phyloP scores from a whole-genome alignment of 2,329 filamentous ascomycete genomes.

The Neocatenulostroma microsporum region DNA sequence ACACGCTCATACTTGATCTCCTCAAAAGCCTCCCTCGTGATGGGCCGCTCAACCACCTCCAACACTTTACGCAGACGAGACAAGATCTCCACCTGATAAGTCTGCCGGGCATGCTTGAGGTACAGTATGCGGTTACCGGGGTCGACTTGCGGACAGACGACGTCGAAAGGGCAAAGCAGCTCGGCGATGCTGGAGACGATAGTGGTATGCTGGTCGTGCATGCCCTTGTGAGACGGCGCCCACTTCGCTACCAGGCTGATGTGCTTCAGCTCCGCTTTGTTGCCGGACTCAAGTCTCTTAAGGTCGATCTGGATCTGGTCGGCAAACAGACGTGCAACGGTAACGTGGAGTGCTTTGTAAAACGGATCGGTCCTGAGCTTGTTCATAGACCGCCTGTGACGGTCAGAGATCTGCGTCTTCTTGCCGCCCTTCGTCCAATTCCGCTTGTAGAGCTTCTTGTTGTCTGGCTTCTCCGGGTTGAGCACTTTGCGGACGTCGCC shows the following conservation, averaged over 20 bases:
- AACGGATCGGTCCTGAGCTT: slow-evolving; percentile 39
- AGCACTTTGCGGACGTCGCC: slow-evolving; percentile 30
- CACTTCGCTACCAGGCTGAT: slow-evolving; percentile 55
- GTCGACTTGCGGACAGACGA: slow-evolving; percentile 29
- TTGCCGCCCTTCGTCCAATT: slow-evolving; percentile 20
- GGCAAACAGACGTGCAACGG: slow-evolving; percentile 50
- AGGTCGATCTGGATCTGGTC: slow-evolving; percentile 47
- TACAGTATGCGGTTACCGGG: slow-evolving; percentile 39
- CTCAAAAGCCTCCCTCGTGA: slow-evolving; percentile 40
- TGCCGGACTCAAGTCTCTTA: slow-evolving; percentile 32
- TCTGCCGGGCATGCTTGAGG: slow-evolving; percentile 47
- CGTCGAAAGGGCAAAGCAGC: slow-evolving; percentile 39
- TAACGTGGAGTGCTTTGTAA: slow-evolving; percentile 47
- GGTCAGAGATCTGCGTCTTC: slow-evolving; percentile 29
- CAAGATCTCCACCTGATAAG: slow-evolving; percentile 43
- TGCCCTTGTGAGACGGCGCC: slow-evolving; percentile 49
- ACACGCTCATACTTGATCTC: slow-evolving; percentile 52
- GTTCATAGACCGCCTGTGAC: slow-evolving; percentile 37
- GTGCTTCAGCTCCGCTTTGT: slow-evolving; percentile 34
- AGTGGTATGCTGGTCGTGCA: slow-evolving; percentile 53
- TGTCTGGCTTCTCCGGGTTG: slow-evolving; percentile 13
- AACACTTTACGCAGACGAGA: slow-evolving; percentile 49
- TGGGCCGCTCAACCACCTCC: slow-evolving; percentile 46
- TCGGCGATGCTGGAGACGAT: slow-evolving; percentile 53
- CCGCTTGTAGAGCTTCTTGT: slow-evolving; percentile 17